A percentile compares a stretch with the other conserved stretches of the same genome.
Conservation (phyloP, 805 yeast genomes). For the Candida pseudofarinosa region DNA sequence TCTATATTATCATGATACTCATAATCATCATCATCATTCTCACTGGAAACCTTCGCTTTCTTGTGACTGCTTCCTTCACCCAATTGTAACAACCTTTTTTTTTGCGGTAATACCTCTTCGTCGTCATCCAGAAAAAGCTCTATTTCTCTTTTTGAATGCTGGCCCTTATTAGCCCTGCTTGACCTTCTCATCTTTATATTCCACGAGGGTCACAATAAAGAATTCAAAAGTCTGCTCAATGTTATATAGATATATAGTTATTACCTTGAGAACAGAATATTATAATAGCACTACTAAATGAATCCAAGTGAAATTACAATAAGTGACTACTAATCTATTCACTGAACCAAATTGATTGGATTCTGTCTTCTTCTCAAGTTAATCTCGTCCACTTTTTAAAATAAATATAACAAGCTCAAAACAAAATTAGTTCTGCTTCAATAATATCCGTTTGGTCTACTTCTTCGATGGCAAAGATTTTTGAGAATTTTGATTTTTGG, state of each 20-base stretch:
- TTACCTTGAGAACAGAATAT: not conserved
- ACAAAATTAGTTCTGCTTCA: no score
- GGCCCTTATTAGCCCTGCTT: conserved; percentile 36
- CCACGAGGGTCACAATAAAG: no score
- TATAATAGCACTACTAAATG: not conserved
- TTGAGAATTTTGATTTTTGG: not conserved
- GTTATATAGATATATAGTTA: not conserved
- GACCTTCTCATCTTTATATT: conserved; percentile 35
- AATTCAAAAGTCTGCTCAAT: not conserved
- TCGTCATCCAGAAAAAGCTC: conserved; percentile 14
- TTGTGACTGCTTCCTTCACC: conserved; percentile 1
- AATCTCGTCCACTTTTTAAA: not conserved
- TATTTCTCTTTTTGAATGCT: conserved; percentile 28
- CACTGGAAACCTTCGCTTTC: not conserved
- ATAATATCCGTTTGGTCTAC: no score
- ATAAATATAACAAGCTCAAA: not conserved
- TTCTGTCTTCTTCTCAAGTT: not conserved
- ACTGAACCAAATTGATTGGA: not conserved
- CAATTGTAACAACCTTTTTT: not conserved
- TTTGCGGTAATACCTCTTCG: conserved; percentile 1
- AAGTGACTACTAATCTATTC: not conserved
- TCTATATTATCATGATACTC: conserved; percentile 9
- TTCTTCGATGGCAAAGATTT: not conserved
- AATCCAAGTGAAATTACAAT: not conserved
- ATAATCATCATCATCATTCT: conserved; percentile 6